These are phyloP conservation scores for Davidsoniella neocaledoniae DNA, from an alignment of 2,329 filamentous ascomycete species.

Conservation along the genomic window DNA sequence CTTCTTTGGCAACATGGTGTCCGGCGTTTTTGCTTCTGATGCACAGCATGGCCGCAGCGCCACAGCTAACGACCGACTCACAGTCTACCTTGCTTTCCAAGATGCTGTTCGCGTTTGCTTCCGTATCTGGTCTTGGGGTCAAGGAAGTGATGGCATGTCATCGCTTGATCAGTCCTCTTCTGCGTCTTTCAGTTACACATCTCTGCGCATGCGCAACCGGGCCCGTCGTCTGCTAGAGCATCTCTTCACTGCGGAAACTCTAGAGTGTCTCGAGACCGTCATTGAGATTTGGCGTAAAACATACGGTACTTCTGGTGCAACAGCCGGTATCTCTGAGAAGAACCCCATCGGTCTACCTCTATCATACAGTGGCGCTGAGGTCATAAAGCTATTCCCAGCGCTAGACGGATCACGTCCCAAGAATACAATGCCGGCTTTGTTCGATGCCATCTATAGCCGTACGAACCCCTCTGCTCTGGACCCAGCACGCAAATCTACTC, in stretches of 20 bases:
- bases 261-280: conserved; percentile 86
- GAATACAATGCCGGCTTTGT: conserved; percentile 81
- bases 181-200: conserved; percentile 82
- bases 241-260: conserved; percentile 75
- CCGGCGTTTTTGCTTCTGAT: conserved; percentile 73
- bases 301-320: neutral
- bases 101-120: conserved; percentile 89
- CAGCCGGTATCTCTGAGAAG: conserved; percentile 17
- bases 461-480: conserved; percentile 74
- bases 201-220: conserved; percentile 75
- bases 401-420: conserved; percentile 82
- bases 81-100: conserved; percentile 89
- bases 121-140: conserved; percentile 87
- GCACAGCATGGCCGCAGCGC: conserved; percentile 58
- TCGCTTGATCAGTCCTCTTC: conserved; percentile 48
- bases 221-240: conserved; percentile 80
- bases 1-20: conserved; percentile 90
- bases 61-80: conserved; percentile 84
- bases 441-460: conserved; percentile 90
- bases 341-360: conserved; percentile 26
- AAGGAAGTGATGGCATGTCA: conserved; percentile 35
- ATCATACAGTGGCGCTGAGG: conserved; percentile 31
- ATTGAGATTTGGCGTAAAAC: conserved; percentile 63
- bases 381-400: conserved; percentile 77
- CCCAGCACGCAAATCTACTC: conserved; percentile 62